Percentiles rank a stretch among this genome's conserved stretches.
These are phyloP conservation scores for Parasitella parasitica DNA, from an alignment of 371 early-diverging fungal genomes.

Conservation along the genomic window DNA sequence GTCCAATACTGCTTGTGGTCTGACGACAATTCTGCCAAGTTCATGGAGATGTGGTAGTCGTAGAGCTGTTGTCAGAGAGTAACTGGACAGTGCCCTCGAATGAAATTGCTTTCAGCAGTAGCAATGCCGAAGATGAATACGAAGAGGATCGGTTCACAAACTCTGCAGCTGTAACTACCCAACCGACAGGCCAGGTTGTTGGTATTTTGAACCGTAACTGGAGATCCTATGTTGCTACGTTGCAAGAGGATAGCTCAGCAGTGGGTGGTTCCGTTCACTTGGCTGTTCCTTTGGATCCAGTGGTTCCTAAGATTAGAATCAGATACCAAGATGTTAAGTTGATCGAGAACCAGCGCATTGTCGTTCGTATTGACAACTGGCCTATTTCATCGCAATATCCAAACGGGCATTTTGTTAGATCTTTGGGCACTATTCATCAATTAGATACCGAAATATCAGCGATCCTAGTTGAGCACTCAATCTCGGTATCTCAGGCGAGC, in stretches of 20 bases:
- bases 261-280: slow-evolving; percentile 64
- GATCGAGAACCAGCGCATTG: slow-evolving; percentile 77
- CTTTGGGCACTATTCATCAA: slow-evolving; percentile 67
- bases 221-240: slow-evolving; percentile 88
- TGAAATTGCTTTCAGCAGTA: slow-evolving; percentile 52
- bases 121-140: slow-evolving; percentile 42
- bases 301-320: slow-evolving; percentile 91
- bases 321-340: slow-evolving; percentile 73
- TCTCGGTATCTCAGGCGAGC: slow-evolving; percentile 71
- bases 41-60: slow-evolving; percentile 83
- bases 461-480: slow-evolving; percentile 76
- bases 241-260: slow-evolving; percentile 69
- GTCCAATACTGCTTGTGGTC: not conserved
- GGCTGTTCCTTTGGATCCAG: slow-evolving; percentile 78
- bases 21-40: too few relatives aligned
- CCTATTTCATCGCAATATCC: slow-evolving; percentile 77
- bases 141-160: slow-evolving; percentile 18
- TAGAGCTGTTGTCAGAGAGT: slow-evolving; percentile 66
- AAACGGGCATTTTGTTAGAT: slow-evolving; percentile 87
- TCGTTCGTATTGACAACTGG: slow-evolving; percentile 91
- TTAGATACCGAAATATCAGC: slow-evolving; percentile 76
- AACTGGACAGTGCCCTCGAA: slow-evolving; percentile 60
- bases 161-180: slow-evolving; percentile 19
- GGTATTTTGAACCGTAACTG: slow-evolving; percentile 86
- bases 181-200: slow-evolving; percentile 73